These are phyloP conservation scores for Fusarium albosuccineum DNA, from an alignment of 2,329 filamentous ascomycete species.

Conservation along the genomic window DNA sequence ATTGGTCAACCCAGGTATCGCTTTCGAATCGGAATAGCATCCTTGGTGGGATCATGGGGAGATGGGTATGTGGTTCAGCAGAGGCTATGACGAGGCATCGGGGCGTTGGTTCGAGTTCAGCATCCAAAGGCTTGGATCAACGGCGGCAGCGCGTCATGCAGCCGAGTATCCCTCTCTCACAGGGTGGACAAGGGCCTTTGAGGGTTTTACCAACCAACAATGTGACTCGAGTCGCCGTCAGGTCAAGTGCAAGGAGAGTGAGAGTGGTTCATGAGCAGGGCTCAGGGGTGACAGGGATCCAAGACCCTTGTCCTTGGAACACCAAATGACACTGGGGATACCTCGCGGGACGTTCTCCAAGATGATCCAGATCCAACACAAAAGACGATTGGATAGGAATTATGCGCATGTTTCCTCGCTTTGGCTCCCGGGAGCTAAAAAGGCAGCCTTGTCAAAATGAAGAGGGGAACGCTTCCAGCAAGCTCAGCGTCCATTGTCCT, in stretches of 20 bases:
- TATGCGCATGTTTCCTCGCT: constrained; percentile 19
- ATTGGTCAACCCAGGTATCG: constrained; percentile 10
- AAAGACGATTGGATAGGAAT: constrained; percentile 16
- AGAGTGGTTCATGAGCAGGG: not conserved
- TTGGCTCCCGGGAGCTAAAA: constrained; percentile 15
- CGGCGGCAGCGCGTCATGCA: constrained; percentile 14
- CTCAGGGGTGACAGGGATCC: constrained; percentile 18
- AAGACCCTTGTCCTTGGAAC: constrained; percentile 29
- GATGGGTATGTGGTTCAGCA: not conserved
- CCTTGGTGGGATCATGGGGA: constrained; percentile 10
- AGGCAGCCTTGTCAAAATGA: constrained; percentile 10
- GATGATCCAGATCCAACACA: constrained; percentile 21
- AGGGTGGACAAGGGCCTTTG: constrained; percentile 18
- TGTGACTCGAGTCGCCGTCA: not conserved
- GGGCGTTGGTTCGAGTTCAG: constrained; percentile 3
- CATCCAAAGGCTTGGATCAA: constrained; percentile 28
- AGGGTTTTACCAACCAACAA: not conserved
- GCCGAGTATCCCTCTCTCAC: not conserved
- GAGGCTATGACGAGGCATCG: constrained; percentile 14
- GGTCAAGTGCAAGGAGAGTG: constrained; percentile 16
- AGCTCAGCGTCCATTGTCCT: not conserved
- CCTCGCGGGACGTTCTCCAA: constrained; percentile 20
- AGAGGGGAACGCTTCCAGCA: constrained; percentile 22
- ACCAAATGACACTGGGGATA: constrained; percentile 30
- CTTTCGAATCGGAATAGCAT: constrained; percentile 27